Evolutionary conservation across 225 moss, liverwort and hornwort species (phyloP), one percentile per base, ranked within the genome.

Genomic region (Lunularia cruciata): DNA sequence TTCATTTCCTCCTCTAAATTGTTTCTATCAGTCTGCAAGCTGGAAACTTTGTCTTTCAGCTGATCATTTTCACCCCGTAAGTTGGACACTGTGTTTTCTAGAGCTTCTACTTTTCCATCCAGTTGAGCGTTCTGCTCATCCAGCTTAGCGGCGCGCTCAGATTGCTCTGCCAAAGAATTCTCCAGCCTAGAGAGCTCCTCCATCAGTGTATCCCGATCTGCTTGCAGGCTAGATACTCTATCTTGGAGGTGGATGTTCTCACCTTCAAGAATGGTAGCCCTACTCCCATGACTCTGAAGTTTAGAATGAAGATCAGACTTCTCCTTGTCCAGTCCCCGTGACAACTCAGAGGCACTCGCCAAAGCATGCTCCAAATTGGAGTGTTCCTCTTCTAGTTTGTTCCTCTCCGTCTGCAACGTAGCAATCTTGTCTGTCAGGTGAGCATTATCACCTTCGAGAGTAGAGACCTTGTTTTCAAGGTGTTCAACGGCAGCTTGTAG

Each of bases 371-470:
- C 56, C 55, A 69, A 19, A 19, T 15, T 57, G 28, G 69, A 57
- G 39, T 57, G 40, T 23, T 56, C 39, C 7, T 69, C 69, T 39
- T 69, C 69, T 26, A 69, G 12, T 57, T 57, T 69, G 38, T 69
- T 57, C 28, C 69, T 69, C 1, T 69, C 69, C 18, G 39, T 20
- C 26, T 69, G 69, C 69, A 69, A 31, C 39, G 35, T 42, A 0
- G 69, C 54, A 10, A 69, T 18, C 30, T 42, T 69, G 15, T 57
- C 69, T 42, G 39, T 14, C 16, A 69, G 56, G 56, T 69, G 69
- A 3, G 27, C 10, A 20, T 69, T 69, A 25, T 69, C 69, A 18
- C 37, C 69, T 42, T 16, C 57, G 14, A 39, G 38, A 69, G 54
- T 22, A 20, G 69, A 38, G 20, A 69, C 27, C 69, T 69, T 55